Evolutionary conservation across 2,329 filamentous ascomycete species (phyloP), one percentile per base, ranked within the genome.

Genomic region (Alternaria ethzedia): DNA sequence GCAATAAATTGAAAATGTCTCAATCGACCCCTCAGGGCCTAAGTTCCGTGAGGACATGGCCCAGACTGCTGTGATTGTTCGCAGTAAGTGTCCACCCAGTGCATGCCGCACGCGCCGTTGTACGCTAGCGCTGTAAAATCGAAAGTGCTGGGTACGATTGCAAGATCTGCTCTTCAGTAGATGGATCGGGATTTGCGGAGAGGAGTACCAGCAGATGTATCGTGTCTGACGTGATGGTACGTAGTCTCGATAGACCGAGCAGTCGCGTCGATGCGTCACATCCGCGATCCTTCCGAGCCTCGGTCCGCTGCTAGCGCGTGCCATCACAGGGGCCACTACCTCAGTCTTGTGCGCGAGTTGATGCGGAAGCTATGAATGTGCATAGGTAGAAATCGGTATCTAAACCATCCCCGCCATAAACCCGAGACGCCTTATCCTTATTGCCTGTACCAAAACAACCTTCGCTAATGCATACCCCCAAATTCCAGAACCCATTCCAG

Each of bases 81-180:
- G 20, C 11, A 3, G 3, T 4, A 36, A 25, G 20, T 15, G 12
- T 21, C 20, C 8, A 36, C 5, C 8, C 17, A 23, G 13, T 36
- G 26, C 28, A 20, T 30, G 3, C 25, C 25, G 3, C n/a, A 6
- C 36, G 36, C n/a, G 36, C 1, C 36, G n/a, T 17, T 41, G n/a
- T 1, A 1, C n/a, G n/a, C 15, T 9, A 1, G 36, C n/a, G 9
- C 36, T 4, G n/a, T 15, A 2, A 11, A 0, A 17, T 1, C n/a
- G 36, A 4, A 41, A 6, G 36, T 17, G 6, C 9, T 17, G n/a
- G 36, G n/a, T 41, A 17, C 36, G 3, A 41, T 41, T 0, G 32
- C 15, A 15, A 41, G 1, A n/a, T 41, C 4, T 41, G 7, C 0
- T 41, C 10, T 17, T 11, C n/a, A 11, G n/a, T 17, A 17, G 15